Base-by-base conservation (phyloP, 192 early-diverging fungal genomes). In the Podila minutissima region DNA sequence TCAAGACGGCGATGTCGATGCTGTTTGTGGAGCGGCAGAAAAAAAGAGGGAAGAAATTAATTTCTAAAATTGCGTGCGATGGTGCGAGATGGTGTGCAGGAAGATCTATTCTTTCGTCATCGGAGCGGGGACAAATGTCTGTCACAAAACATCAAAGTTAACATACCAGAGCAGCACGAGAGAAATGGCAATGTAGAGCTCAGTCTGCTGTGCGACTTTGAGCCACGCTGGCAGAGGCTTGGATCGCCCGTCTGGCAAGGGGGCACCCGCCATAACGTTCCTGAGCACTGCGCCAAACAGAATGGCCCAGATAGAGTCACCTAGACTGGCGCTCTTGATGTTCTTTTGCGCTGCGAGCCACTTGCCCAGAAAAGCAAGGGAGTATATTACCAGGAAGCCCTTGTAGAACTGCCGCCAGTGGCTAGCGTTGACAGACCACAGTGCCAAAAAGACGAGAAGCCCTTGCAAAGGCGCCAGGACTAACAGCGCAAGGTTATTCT, bases 281-380 rank as follows among this genome's bases (percentile, higher is more conserved):
- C 87, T 79, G 3, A 87, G 64, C 10, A 84, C 35, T 5, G 86
- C 82, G 5, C 87, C 87, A 64, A 89, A 82, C 20, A 89, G 41
- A 67, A 88, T 88, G 7, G 87, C 87, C 87, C 87, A 88, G 35
- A 88, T 86, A 5, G 87, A 88, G 35, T 84, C 87, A 6, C 87
- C 87, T 53, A 88, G 55, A 28, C 82, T 84, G 8, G 84, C 85
- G 9, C 58, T 82, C 37, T 88, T 78, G 51, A 88, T 70, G 11
- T 59, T 63, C n/a, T 31, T 68, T 69, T 89, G 86, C 19, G 75
- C 72, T 19, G 87, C 87, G 11, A 89, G 49, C 74, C 83, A 78
- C 33, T 87, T 89, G 75, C 84, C 84, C 7, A 89, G 33, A 32
- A 87, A 78, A 1, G 84, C 75, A 13, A 87, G 53, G 17, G 59